Conservation (phyloP, 2,329 filamentous ascomycete genomes). For the Metarhizium robertsii region DNA sequence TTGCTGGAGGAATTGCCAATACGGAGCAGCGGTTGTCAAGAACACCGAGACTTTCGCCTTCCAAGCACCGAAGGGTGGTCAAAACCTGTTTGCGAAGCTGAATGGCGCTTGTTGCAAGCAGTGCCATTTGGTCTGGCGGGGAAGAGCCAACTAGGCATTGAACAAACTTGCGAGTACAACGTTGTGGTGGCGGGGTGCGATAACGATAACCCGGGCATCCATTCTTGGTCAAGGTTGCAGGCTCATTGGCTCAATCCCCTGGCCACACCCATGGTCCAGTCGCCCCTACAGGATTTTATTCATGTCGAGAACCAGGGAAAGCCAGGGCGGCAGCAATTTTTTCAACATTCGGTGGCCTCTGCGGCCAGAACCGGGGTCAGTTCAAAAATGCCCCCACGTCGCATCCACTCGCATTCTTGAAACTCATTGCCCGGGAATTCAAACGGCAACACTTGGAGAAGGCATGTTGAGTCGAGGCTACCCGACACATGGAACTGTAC, state of each 20-base stretch:
- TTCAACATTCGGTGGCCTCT: too few species aligned
- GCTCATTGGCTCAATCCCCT: not conserved
- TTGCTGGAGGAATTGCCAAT: not conserved
- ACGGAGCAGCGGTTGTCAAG: not conserved
- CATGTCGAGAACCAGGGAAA: too few species aligned
- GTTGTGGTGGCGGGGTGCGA: conserved; percentile 24
- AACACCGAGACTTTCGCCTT: not conserved
- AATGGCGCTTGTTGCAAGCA: conserved; percentile 8
- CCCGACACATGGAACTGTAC: too few species aligned
- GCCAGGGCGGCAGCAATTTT: too few species aligned
- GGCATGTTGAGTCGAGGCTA: too few species aligned
- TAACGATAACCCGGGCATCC: conserved; percentile 27
- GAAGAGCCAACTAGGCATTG: not conserved
- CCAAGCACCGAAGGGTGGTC: not conserved
- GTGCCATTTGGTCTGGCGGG: conserved; percentile 5
- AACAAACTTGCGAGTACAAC: not conserved
- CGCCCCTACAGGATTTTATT: too few species aligned
- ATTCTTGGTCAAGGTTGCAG: not conserved
- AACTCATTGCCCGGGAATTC: too few species aligned
- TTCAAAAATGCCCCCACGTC: too few species aligned
- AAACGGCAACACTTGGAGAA: too few species aligned
- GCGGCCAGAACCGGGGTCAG: too few species aligned
- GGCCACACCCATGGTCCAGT: too few species aligned
- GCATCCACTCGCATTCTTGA: too few species aligned
- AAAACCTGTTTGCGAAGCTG: conserved; percentile 1